Conservation (phyloP, 345 rosid species). For the Aquilaria sinensis region DNA sequence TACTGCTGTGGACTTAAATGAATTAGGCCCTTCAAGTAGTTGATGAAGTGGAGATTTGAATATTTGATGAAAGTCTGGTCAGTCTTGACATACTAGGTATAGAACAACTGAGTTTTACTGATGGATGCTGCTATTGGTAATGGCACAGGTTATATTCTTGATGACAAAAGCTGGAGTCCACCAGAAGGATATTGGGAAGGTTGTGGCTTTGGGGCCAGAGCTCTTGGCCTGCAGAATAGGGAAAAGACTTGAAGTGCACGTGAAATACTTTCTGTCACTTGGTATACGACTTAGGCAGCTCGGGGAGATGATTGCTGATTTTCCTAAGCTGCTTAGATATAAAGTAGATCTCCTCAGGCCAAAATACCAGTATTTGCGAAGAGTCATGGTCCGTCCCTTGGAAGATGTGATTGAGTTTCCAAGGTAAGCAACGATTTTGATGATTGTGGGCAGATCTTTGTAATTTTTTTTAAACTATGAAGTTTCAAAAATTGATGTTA, state of each 20-base stretch:
- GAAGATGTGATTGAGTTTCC: conserved; percentile 83
- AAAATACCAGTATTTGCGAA: conserved; percentile 71
- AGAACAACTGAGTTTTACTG: background rate
- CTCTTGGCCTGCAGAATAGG: conserved; percentile 81
- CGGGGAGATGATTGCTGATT: conserved; percentile 88
- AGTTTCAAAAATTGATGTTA: background rate
- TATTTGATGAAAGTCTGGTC: too few relatives aligned
- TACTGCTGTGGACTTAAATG: too few relatives aligned
- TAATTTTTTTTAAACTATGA: background rate
- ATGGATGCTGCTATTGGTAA: conserved; percentile 1
- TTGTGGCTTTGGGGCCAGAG: conserved; percentile 76
- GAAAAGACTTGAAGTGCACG: conserved; percentile 62
- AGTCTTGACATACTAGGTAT: too few relatives aligned
- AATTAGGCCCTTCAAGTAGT: too few relatives aligned
- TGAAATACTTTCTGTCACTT: conserved; percentile 70
- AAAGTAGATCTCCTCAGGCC: conserved; percentile 67
- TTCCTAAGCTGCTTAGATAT: conserved; percentile 82
- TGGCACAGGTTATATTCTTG: conserved; percentile 63
- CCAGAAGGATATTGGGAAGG: conserved; percentile 69
- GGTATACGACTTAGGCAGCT: conserved; percentile 55
- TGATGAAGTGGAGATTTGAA: too few relatives aligned
- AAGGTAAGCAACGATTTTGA: conserved; percentile 35
- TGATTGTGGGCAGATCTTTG: background rate
- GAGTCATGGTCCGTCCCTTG: conserved; percentile 82
- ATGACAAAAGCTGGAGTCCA: conserved; percentile 80